Conservation (phyloP, 1,284 basidiomycete genomes). For the Leccinum subrobustum region DNA sequence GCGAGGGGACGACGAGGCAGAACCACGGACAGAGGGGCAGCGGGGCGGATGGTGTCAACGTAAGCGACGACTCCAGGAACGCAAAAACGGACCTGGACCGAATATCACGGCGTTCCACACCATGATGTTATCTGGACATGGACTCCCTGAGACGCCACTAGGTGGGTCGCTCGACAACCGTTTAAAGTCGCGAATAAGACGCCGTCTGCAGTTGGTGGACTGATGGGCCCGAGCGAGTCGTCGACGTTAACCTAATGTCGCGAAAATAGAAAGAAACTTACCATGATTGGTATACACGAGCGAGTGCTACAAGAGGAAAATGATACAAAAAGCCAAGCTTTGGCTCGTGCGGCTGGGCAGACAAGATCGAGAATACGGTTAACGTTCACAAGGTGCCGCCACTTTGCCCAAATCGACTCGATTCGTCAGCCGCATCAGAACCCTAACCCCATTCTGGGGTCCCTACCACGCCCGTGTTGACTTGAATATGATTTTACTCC, state of each 20-base stretch:
- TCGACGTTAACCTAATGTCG: neutral
- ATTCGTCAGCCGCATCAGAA: constrained; percentile 26
- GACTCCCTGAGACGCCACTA: constrained; percentile 93
- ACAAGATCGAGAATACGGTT: constrained; percentile 16
- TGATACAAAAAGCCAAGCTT: neutral
- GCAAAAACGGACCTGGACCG: constrained; percentile 70
- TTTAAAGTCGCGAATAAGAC: constrained; percentile 96
- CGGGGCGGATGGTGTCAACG: constrained; percentile 1
- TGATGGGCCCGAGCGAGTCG: constrained; percentile 27
- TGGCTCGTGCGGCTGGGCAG: neutral
- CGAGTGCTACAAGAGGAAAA: neutral
- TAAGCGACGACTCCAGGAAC: neutral
- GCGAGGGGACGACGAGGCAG: neutral
- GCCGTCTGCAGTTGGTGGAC: constrained; percentile 88
- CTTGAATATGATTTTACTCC: neutral
- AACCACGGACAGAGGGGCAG: neutral
- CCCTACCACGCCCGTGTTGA: neutral
- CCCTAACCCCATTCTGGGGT: constrained; percentile 24
- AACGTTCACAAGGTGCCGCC: neutral
- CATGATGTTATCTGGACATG: constrained; percentile 98
- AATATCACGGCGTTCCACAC: constrained; percentile 99
- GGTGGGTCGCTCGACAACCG: constrained; percentile 92
- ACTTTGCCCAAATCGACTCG: neutral
- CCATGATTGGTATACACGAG: constrained; percentile 18
- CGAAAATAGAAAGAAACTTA: constrained; percentile 5